These are phyloP conservation scores for Fomitopsis serialis DNA, from an alignment of 768 basidiomycete genomes.

Conservation along the genomic window DNA sequence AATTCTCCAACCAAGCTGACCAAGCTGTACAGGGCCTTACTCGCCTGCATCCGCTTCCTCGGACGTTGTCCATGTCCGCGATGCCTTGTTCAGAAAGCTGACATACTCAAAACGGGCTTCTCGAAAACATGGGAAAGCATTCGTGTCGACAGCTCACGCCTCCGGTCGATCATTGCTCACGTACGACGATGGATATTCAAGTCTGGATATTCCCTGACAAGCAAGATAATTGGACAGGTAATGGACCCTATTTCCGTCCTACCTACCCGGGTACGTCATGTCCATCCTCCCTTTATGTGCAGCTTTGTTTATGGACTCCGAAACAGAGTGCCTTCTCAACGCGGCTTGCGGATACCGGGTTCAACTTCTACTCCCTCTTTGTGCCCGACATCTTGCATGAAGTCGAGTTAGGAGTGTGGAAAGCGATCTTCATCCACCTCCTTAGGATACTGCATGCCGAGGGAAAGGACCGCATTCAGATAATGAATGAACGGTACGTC, in stretches of 20 bases:
- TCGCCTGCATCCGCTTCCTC: constrained; percentile 32
- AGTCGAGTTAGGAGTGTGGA: constrained; percentile 31
- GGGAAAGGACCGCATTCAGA: neutral
- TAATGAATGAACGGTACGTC: constrained; percentile 12
- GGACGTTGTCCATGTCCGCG: constrained; percentile 35
- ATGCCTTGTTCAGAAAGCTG: constrained; percentile 26
- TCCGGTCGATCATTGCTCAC: constrained; percentile 1
- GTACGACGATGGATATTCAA: constrained; percentile 17
- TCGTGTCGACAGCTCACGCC: constrained; percentile 6
- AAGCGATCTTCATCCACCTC: constrained; percentile 22
- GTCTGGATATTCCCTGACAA: constrained; percentile 7
- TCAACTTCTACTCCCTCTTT: constrained; percentile 18
- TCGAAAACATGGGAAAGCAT: neutral
- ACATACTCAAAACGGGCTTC: constrained; percentile 26
- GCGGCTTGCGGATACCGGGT: constrained; percentile 9
- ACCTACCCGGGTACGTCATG: constrained; percentile 14
- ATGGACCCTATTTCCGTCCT: constrained; percentile 13
- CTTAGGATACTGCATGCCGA: constrained; percentile 16
- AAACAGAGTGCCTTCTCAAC: constrained; percentile 28
- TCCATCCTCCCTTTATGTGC: neutral
- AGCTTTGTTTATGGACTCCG: neutral
- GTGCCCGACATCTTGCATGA: constrained; percentile 20
- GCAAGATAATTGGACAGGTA: constrained; percentile 6
- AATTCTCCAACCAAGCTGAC: too few relatives aligned
- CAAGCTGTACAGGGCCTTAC: constrained; percentile 24